Evolutionary conservation across 2,329 filamentous ascomycete species (phyloP), one percentile per base, ranked within the genome.

Genomic region (Tricladium varicosporioides): DNA sequence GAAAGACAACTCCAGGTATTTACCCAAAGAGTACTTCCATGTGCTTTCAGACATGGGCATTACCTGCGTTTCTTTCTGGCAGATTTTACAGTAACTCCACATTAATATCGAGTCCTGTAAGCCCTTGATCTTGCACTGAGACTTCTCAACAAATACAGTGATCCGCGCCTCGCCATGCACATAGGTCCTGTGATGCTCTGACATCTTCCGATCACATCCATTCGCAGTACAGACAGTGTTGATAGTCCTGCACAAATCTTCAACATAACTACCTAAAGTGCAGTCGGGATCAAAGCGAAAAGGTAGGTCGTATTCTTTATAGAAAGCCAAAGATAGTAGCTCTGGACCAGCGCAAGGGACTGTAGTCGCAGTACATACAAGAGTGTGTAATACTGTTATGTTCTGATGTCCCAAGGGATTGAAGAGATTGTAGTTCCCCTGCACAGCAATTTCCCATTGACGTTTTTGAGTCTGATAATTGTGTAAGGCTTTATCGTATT

Each of bases 1-100:
- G 72, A 97, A 97, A 2, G 92, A 92, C 15, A 99, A 78, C 73
- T 99, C 94, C n/a, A 99, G 79, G 68, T 97, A 99, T 73, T 99
- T 99, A 10, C 91, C 94, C 68, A 99, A 96, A 0, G 94, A 99
- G 71, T 99, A 99, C 71, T 95, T 97, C 89, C 92, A 99, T 0
- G 92, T 95, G 66, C 86, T 92, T 56, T 92, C 86, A 0, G 93
- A 97, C 91, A 99, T 97, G 32, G 88, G 86, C 63, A 90, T 89
- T 48, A 92, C 86, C 42, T 91, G 89, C 0, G 93, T 96, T 70
- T 97, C 92, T 63, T 91, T 91, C 52, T 90, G 87, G 72, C 95
- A 99, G 31, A 90, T 80, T 67, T 96, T 94, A 76, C 94, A 99
- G 65, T 88, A 91, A 63, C 91, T 97, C 95, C 95, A 99, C 91